phyloP scores from a whole-genome alignment of 768 basidiomycete species.

The Podaxis pistillaris region DNA sequence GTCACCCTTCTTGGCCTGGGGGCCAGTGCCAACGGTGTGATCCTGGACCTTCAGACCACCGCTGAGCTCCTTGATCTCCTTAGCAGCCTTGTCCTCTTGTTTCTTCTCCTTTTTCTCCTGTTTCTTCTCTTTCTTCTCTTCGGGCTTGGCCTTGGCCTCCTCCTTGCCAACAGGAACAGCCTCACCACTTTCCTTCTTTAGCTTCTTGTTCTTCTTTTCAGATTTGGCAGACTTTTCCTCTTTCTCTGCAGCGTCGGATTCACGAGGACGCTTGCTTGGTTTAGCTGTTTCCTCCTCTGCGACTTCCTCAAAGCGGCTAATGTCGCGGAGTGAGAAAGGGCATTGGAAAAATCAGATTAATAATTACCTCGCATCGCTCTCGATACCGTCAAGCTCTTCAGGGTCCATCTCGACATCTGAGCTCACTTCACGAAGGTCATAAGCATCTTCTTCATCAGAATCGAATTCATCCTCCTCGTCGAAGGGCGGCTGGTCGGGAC shows the following conservation, averaged over 20 bases:
- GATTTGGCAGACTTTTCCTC: constrained; percentile 36
- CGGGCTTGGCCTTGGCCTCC: constrained; percentile 16
- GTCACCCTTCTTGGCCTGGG: constrained; percentile 83
- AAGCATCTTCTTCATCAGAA: constrained; percentile 57
- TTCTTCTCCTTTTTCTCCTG: constrained; percentile 35
- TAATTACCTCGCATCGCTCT: constrained; percentile 53
- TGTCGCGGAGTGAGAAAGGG: neutral
- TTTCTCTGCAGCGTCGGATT: constrained; percentile 43
- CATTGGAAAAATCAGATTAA: neutral
- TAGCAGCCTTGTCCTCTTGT: constrained; percentile 29
- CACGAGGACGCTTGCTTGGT: constrained; percentile 68
- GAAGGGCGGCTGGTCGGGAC: constrained; percentile 47
- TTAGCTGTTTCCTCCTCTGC: constrained; percentile 44
- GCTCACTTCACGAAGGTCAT: constrained; percentile 71
- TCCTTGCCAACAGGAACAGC: constrained; percentile 43
- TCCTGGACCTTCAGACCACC: constrained; percentile 80
- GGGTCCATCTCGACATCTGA: constrained; percentile 80
- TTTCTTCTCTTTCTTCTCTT: constrained; percentile 29
- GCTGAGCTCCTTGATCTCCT: constrained; percentile 46
- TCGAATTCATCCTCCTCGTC: constrained; percentile 42
- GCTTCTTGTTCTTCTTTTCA: constrained; percentile 77
- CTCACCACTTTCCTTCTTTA: constrained; percentile 55
- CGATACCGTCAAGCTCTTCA: constrained; percentile 56
- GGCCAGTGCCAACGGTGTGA: constrained; percentile 77
- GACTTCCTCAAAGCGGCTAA: constrained; percentile 77